Conservation (phyloP, 345 rosid genomes). For the Pugionium cornutum region DNA sequence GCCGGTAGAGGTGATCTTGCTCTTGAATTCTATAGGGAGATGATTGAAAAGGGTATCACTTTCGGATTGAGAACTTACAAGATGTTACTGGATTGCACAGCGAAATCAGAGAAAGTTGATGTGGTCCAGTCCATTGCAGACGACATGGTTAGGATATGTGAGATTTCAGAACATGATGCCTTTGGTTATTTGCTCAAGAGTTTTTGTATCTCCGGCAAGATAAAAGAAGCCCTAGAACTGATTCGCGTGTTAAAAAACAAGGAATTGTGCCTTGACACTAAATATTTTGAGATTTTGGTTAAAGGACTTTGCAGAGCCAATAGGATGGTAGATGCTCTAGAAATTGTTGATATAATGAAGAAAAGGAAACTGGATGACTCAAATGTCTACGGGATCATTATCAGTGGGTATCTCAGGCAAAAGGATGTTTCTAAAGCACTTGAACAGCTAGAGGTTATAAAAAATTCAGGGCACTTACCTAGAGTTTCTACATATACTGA, state of each 20-base stretch:
- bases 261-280: constrained; percentile 45
- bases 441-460: constrained; percentile 53
- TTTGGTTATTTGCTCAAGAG: constrained; percentile 59
- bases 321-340: constrained; percentile 72
- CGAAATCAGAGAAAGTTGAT: constrained; percentile 50
- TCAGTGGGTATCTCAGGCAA: constrained; percentile 63
- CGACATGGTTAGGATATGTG: constrained; percentile 57
- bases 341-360: constrained; percentile 70
- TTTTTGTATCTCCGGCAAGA: constrained; percentile 65
- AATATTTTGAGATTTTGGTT: constrained; percentile 62
- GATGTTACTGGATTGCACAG: constrained; percentile 53
- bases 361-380: constrained; percentile 49
- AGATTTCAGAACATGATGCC: constrained; percentile 55
- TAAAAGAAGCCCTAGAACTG: constrained; percentile 70
- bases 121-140: constrained; percentile 56
- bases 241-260: constrained; percentile 61
- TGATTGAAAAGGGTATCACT: constrained; percentile 55
- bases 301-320: constrained; percentile 70
- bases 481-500: constrained; percentile 61
- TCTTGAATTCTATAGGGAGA: constrained; percentile 70
- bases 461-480: constrained; percentile 52
- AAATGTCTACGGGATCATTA: constrained; percentile 53
- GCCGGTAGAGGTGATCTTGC: constrained; percentile 67
- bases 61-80: constrained; percentile 56
- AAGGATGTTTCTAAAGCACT: constrained; percentile 61